phyloP scores from a whole-genome alignment of 2,329 filamentous ascomycete species.

The Leptosphaerulina australis region DNA sequence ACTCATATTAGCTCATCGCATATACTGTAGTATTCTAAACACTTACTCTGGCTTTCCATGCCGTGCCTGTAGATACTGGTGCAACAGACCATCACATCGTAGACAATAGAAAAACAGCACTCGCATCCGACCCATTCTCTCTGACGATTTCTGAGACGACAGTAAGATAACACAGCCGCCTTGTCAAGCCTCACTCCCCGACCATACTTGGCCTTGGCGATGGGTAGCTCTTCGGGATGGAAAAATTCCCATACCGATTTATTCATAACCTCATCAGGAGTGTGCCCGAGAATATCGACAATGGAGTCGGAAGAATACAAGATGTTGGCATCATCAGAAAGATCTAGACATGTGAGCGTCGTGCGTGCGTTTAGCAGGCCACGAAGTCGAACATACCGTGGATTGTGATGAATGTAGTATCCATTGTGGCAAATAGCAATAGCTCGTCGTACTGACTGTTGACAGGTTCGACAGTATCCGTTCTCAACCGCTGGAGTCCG shows the following conservation, averaged over 20 bases:
- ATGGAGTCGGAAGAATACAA: constrained; percentile 85
- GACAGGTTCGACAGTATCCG: constrained; percentile 2
- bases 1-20: constrained; percentile 14
- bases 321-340: constrained; percentile 76
- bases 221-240: constrained; percentile 78
- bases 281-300: constrained; percentile 80
- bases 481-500: constrained; percentile 36
- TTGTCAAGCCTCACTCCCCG: constrained; percentile 79
- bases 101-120: constrained; percentile 87
- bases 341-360: constrained; percentile 59
- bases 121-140: constrained; percentile 80
- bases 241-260: constrained; percentile 86
- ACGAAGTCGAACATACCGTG: constrained; percentile 66
- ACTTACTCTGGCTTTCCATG: constrained; percentile 75
- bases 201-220: constrained; percentile 73
- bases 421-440: constrained; percentile 51
- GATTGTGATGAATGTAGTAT: constrained; percentile 90
- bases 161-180: constrained; percentile 83
- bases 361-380: background rate
- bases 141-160: constrained; percentile 69
- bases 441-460: background rate
- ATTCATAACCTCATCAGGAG: constrained; percentile 75
- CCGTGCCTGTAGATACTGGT: constrained; percentile 77
- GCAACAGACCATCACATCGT: constrained; percentile 85
- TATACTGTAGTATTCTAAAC: background rate